phyloP scores from a whole-genome alignment of 2,329 filamentous ascomycete genomes.

The Colletotrichum cereale region DNA sequence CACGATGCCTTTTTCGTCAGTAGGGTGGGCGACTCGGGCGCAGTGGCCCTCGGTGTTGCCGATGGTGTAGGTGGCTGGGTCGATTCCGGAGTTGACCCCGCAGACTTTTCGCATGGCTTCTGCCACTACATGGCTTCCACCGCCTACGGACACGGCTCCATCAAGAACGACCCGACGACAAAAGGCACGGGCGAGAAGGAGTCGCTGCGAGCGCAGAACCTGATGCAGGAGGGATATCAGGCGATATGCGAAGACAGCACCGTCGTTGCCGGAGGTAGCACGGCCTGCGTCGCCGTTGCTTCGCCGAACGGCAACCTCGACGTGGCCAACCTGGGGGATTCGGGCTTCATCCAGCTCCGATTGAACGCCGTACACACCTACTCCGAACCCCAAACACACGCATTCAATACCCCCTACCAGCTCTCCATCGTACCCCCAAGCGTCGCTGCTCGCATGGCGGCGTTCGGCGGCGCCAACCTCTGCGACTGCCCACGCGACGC shows the following conservation, averaged over 20 bases:
- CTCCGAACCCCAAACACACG: slow-evolving; percentile 91
- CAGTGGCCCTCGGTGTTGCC: slow-evolving; percentile 87
- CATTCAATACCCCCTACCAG: slow-evolving; percentile 98
- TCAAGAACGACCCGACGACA: slow-evolving; percentile 45
- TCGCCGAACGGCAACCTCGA: slow-evolving; percentile 80
- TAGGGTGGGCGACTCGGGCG: slow-evolving; percentile 77
- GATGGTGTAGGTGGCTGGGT: slow-evolving; percentile 97
- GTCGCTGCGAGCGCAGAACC: slow-evolving; percentile 44
- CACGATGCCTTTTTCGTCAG: slow-evolving; percentile 97
- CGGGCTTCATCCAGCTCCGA: slow-evolving; percentile 89
- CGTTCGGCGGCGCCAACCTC: slow-evolving; percentile 86
- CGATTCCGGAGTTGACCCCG: slow-evolving; percentile 91
- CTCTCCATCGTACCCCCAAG: slow-evolving; percentile 87
- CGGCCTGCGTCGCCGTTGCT: slow-evolving; percentile 88
- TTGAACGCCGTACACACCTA: slow-evolving; percentile 86
- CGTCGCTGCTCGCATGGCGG: slow-evolving; percentile 81
- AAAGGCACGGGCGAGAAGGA: slow-evolving; percentile 30
- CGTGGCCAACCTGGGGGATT: slow-evolving; percentile 95
- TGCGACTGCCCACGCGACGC: slow-evolving; percentile 89
- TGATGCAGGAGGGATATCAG: slow-evolving; percentile 90
- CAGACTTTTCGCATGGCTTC: slow-evolving; percentile 93
- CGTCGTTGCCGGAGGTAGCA: slow-evolving; percentile 88
- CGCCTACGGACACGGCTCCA: slow-evolving; percentile 68
- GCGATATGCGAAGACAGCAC: slow-evolving; percentile 79
- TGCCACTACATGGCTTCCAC: slow-evolving; percentile 92